Evolutionary conservation across 2,329 filamentous ascomycete genomes (phyloP), one percentile per base, ranked within the genome.

Genomic region (Diaporthe batatas): DNA sequence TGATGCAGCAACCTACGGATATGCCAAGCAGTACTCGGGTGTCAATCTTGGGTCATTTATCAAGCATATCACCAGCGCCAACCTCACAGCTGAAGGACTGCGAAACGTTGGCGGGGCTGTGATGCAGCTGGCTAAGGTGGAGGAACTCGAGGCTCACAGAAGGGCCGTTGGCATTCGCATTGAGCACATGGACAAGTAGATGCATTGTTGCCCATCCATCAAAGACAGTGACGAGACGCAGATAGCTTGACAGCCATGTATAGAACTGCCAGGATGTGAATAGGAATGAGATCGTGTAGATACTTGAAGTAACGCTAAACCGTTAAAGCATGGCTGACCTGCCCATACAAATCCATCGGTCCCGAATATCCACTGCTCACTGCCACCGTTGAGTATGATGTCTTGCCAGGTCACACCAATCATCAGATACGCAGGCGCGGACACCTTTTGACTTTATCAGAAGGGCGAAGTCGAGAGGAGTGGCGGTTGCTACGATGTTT

Each of bases 11-110:
- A 99, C 96, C 0, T 99, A 98, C 80, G 96, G 96, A 53, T 99
- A 97, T 79, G 96, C 96, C 64, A 98, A 97, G 85, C 96, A 99
- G 83, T 99, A 99, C 86, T 98, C 95, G 7, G 96, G 96, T 68
- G 96, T 99, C 80, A 99, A 98, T 82, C 89, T 99, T 7, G 94
- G 91, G 42, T 98, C 96, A 2, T 99, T 98, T 84, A 90, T 98
- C 82, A 99, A 99, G 86, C 95, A 98, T 86, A 98, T 99, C 79
- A 99, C 96, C 49, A 96, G 94, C 84, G 94, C 95, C 0, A 94
- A 97, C 82, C 88, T 99, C 75, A 97, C 94, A 1, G 90, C 91
- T 23, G 89, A 98, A 78, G 96, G 96, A 29, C 86, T 99, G 75
- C 89, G 89, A 77, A 96, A 97, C 78, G 93, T 99, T 2, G 94